Percentiles rank a stretch among this genome's conserved stretches.
Conservation (phyloP, 805 yeast genomes). For the Diddensiella santjacobensis region DNA sequence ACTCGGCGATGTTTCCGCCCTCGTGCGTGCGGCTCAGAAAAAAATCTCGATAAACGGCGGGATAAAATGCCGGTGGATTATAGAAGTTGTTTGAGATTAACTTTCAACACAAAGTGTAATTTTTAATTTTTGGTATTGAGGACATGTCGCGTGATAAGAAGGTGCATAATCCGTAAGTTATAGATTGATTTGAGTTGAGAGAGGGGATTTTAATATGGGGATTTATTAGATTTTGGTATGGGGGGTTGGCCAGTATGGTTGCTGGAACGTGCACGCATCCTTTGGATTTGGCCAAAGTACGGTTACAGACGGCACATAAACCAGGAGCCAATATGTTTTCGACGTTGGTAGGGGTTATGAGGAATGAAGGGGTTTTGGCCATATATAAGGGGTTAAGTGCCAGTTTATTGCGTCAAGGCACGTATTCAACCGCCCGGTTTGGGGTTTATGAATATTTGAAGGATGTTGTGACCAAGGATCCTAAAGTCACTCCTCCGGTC, state of each 20-base stretch:
- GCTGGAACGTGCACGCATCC: conserved; percentile 58
- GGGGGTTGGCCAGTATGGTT: conserved; percentile 40
- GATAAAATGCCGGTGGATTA: no score
- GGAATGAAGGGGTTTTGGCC: conserved; percentile 57
- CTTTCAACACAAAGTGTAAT: no score
- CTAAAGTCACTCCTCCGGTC: conserved; percentile 51
- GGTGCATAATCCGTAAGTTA: no score
- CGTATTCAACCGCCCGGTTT: conserved; percentile 81
- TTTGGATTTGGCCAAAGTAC: conserved; percentile 78
- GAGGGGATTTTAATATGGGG: no score
- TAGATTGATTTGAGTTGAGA: no score
- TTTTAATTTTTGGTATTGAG: no score
- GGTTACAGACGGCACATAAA: conserved; percentile 70
- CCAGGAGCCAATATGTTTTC: conserved; percentile 61
- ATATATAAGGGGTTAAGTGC: conserved; percentile 83
- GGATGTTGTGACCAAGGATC: conserved; percentile 41
- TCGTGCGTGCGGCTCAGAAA: no score
- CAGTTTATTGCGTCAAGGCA: conserved; percentile 77
- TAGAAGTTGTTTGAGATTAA: no score
- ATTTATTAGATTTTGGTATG: conserved; percentile 43
- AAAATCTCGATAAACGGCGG: no score
- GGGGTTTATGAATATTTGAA: conserved; percentile 81
- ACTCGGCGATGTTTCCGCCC: no score
- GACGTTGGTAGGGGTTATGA: conserved; percentile 58
- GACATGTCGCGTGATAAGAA: no score